Evolutionary conservation across 2,329 filamentous ascomycete species (phyloP).

Genomic region (Lasiodiplodia sp.): DNA sequence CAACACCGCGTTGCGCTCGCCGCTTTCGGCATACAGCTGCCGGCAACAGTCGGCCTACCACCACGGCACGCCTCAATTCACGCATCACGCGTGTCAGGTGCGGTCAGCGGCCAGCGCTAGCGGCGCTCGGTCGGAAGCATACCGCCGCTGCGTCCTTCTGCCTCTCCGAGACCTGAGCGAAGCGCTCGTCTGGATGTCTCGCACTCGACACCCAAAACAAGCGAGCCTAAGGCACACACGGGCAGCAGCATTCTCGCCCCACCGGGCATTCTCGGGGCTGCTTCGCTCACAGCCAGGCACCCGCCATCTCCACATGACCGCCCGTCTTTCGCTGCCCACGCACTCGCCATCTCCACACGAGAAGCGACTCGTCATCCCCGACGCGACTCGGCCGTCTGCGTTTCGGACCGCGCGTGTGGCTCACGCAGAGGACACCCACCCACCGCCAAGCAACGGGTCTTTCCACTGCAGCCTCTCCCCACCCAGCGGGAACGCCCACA

Average conservation of each 20-base stretch:
- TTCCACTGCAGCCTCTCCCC: conserved; percentile 20
- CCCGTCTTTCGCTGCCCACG: conserved; percentile 16
- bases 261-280: conserved; percentile 5
- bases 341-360: not conserved
- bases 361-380: conserved; percentile 14
- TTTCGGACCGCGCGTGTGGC: conserved; percentile 16
- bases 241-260: not conserved
- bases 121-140: not conserved
- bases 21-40: not conserved
- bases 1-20: not conserved
- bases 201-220: not conserved
- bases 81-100: not conserved
- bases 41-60: not conserved
- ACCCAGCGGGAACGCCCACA: conserved; percentile 4
- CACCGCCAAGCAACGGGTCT: conserved; percentile 18
- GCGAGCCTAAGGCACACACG: conserved; percentile 5
- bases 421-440: not conserved
- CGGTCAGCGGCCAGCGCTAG: not conserved
- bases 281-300: conserved; percentile 10
- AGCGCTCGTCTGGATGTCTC: not conserved
- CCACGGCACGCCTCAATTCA: not conserved
- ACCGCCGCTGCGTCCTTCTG: not conserved
- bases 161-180: not conserved
- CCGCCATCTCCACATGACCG: conserved; percentile 5
- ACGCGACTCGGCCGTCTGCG: conserved; percentile 4